Evolutionary conservation across 345 rosid species (phyloP), one percentile per base, ranked within the genome.

Genomic region (Camelina laxa): DNA sequence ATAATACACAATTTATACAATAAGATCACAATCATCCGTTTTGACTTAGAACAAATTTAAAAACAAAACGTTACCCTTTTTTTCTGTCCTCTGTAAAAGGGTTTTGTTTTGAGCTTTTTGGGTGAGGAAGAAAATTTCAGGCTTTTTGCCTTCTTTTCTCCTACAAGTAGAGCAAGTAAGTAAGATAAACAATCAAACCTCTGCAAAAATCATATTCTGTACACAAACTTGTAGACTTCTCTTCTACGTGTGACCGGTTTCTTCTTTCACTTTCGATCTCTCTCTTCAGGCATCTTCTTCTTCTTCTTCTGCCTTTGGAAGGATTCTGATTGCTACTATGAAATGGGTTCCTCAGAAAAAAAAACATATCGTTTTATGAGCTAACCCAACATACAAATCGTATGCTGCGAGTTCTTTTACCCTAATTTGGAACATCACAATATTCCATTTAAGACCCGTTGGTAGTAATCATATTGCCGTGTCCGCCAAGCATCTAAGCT

Each of bases 401-500:
- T 71, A 71, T 51, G 62, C 63, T 72, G 47, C 15, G 55, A 27
- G 74, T 74, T 49, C 4, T 33, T 69, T 62, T 42, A 48, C 79
- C 57, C 68, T 53, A 41, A 44, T 11, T 20, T 50, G 79, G 65
- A 35, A 61, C 57, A 76, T 91, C 91, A 92, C 81, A 96, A 81
- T 75, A 96, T 96, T 70, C 99, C 99, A 82, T 96, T 96, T 81
- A 96, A 81, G 47, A 96, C 98, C 75, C 87, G 87, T 80, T 96
- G 99, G 80, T 96, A 96, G 80, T 96, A 96, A 80, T 96, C 99
- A 59, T 96, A 96, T 41, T 96, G 99, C 48, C 99, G 86, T 17
- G 98, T 92, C 74, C 99, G 84, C 99, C 99, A 96, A 19, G 99
- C 99, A 87, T 96, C 99, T 84, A 96, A 80, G 83, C 98, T 96